Evolutionary conservation across 83 land plant genomes (phyloP).

Genomic region (Picea abies): DNA sequence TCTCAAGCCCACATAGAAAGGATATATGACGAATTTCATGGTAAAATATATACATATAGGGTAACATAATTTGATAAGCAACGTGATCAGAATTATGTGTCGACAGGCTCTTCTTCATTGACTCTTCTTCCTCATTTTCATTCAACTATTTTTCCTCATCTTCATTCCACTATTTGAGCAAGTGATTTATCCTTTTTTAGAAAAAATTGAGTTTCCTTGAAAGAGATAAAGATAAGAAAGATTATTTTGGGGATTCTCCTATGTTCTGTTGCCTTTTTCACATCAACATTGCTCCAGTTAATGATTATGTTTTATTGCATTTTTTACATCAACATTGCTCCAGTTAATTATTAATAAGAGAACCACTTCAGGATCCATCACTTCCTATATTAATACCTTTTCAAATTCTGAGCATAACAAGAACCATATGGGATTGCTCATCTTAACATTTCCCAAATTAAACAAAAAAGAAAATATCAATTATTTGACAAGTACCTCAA

Average conservation of each 20-base stretch:
- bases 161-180: slow-evolving; percentile 40
- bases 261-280: slow-evolving; percentile 29
- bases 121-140: too few species aligned
- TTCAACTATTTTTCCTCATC: slow-evolving; percentile 13
- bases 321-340: slow-evolving; percentile 20
- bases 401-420: neutral
- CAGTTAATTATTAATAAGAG: slow-evolving; percentile 31
- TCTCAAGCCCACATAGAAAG: neutral
- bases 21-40: neutral
- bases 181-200: slow-evolving; percentile 35
- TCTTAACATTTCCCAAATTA: too few species aligned
- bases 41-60: too few species aligned
- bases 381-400: neutral
- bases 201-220: slow-evolving; percentile 20
- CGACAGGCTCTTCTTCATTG: too few species aligned
- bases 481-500: slow-evolving; percentile 42
- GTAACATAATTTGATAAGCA: too few species aligned
- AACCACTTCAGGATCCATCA: neutral
- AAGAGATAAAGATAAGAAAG: slow-evolving; percentile 12
- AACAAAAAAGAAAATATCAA: slow-evolving; percentile 21
- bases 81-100: too few species aligned
- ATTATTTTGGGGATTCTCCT: slow-evolving; percentile 35
- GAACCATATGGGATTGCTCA: neutral
- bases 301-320: slow-evolving; percentile 9
- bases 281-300: slow-evolving; percentile 32